Conservation (phyloP, 495 filamentous ascomycete species). For the Lasiosphaeria hispida region DNA sequence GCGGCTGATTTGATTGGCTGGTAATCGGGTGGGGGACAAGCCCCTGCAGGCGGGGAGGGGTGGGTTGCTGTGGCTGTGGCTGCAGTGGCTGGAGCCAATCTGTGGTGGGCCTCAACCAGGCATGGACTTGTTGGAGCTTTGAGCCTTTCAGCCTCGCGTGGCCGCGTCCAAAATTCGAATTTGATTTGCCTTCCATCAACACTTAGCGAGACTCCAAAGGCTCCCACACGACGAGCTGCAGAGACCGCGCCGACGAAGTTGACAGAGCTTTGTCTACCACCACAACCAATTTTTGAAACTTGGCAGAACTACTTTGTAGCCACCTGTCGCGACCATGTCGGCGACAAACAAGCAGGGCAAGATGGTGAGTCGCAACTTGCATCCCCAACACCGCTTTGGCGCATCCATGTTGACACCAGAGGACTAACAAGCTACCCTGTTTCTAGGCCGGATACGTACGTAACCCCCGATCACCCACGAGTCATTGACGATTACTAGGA, state of each 20-base stretch:
- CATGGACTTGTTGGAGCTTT: conserved; percentile 17
- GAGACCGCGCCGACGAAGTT: conserved; percentile 32
- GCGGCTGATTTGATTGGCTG: neutral
- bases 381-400: conserved; percentile 34
- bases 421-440: conserved; percentile 62
- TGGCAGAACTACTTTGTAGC: conserved; percentile 62
- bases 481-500: neutral
- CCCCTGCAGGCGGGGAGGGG: conserved; percentile 6
- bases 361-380: conserved; percentile 73
- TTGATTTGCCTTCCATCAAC: conserved; percentile 11
- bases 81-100: conserved; percentile 23
- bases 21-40: conserved; percentile 28
- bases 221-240: conserved; percentile 6
- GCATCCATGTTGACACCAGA: conserved; percentile 57
- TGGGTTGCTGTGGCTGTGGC: conserved; percentile 24
- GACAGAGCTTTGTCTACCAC: conserved; percentile 14
- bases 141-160: conserved; percentile 33
- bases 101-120: conserved; percentile 17
- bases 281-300: conserved; percentile 52
- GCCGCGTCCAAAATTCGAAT: conserved; percentile 22
- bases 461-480: conserved; percentile 23
- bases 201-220: conserved; percentile 13
- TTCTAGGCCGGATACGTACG: conserved; percentile 93
- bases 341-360: conserved; percentile 98
- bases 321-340: conserved; percentile 64